These are phyloP conservation scores for Pichia sp. DNA, from an alignment of 1,139 yeast genomes.

Conservation along the genomic window DNA sequence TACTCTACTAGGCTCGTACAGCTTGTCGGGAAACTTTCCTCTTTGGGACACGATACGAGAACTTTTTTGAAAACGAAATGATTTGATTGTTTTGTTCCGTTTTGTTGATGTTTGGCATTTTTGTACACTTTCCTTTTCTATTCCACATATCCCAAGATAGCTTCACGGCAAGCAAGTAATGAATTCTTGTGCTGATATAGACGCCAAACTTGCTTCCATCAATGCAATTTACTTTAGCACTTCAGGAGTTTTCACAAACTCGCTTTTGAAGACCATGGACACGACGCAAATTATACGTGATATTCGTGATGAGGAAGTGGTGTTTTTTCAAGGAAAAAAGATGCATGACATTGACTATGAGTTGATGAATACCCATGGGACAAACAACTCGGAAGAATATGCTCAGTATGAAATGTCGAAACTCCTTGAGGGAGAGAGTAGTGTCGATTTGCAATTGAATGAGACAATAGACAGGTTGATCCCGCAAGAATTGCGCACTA, in stretches of 20 bases:
- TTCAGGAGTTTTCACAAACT: conserved; percentile 13
- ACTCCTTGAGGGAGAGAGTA: conserved; percentile 6
- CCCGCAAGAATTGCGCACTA: neutral
- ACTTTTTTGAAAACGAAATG: too few species aligned
- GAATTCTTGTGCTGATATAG: neutral
- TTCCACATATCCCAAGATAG: too few species aligned
- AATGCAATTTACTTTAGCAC: conserved; percentile 4
- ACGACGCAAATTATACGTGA: conserved; percentile 17
- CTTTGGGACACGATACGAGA: too few species aligned
- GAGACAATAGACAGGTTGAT: neutral
- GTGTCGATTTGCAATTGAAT: neutral
- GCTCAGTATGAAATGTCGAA: conserved; percentile 6
- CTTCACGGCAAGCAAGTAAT: too few species aligned
- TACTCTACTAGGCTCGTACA: too few species aligned
- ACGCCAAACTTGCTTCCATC: neutral
- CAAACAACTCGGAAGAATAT: conserved; percentile 2
- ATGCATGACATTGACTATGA: conserved; percentile 13
- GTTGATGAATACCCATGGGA: conserved; percentile 4
- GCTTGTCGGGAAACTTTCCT: too few species aligned
- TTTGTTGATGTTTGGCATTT: too few species aligned
- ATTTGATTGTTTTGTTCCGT: too few species aligned
- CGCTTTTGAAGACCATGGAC: conserved; percentile 13
- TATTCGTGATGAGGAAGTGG: conserved; percentile 14
- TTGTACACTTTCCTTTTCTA: too few species aligned
- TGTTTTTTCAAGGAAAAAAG: conserved; percentile 13